These are phyloP conservation scores for Somion occarium DNA, from an alignment of 1,284 basidiomycete genomes.

Conservation along the genomic window DNA sequence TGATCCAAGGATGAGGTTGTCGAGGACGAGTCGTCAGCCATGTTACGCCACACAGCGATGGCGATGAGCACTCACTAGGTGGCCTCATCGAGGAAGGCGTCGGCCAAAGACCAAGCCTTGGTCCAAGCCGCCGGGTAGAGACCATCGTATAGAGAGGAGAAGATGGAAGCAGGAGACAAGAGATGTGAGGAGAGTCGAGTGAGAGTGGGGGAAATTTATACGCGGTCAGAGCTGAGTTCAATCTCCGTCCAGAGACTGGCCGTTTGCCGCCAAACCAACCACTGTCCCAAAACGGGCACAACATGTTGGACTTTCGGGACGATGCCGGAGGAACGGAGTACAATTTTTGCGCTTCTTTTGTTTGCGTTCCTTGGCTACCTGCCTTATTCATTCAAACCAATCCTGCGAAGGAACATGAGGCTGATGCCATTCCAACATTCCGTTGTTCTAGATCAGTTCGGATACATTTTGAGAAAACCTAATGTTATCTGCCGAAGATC, in stretches of 20 bases:
- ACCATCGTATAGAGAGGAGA: background rate
- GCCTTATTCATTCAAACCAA: background rate
- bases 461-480: background rate
- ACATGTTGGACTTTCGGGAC: background rate
- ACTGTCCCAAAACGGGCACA: background rate
- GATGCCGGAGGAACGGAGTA: background rate
- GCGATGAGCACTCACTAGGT: background rate
- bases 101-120: background rate
- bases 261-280: background rate
- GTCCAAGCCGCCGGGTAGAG: background rate
- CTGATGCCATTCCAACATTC: background rate
- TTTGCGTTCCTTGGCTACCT: background rate
- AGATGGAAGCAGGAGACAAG: background rate
- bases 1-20: background rate
- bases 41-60: background rate
- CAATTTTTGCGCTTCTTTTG: background rate
- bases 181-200: background rate
- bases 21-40: background rate
- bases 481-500: background rate
- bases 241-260: background rate
- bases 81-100: background rate
- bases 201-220: background rate
- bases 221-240: background rate
- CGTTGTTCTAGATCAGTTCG: background rate
- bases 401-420: background rate